Percentiles rank a stretch among this genome's conserved stretches.
Conservation (phyloP, 2,329 filamentous ascomycete species). For the Bipolaris victoriae region DNA sequence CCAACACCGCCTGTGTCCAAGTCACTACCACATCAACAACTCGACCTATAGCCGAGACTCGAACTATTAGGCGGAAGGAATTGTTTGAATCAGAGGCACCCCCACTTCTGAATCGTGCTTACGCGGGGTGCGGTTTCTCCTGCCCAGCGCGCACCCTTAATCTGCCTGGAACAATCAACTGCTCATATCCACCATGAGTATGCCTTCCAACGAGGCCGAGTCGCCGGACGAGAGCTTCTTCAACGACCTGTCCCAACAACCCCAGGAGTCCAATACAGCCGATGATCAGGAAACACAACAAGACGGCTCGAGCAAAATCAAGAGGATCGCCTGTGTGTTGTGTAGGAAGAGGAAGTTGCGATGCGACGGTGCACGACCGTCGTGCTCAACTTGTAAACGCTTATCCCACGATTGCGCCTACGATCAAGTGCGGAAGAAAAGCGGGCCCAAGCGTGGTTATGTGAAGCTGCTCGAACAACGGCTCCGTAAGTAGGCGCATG, state of each 20-base stretch:
- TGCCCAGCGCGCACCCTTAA: constrained; percentile 12
- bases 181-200: constrained; percentile 20
- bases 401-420: constrained; percentile 87
- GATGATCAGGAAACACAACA: constrained; percentile 53
- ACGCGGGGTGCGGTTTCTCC: constrained; percentile 20
- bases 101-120: constrained; percentile 20
- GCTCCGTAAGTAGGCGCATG: constrained; percentile 68
- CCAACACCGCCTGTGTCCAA: constrained; percentile 1
- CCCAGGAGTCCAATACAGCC: constrained; percentile 44
- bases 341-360: constrained; percentile 91
- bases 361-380: constrained; percentile 84
- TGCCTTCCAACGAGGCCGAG: constrained; percentile 41
- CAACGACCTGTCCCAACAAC: constrained; percentile 61
- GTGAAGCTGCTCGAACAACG: constrained; percentile 93
- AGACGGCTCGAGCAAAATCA: constrained; percentile 59
- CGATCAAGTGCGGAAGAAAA: constrained; percentile 91
- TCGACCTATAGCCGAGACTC: neutral
- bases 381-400: constrained; percentile 87
- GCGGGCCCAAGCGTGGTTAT: constrained; percentile 91
- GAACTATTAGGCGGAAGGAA: neutral
- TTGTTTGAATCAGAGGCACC: constrained; percentile 2
- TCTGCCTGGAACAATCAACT: constrained; percentile 11
- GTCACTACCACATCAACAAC: constrained; percentile 5
- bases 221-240: constrained; percentile 58
- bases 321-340: constrained; percentile 92